Evolutionary conservation across 2,329 filamentous ascomycete genomes (phyloP), one percentile per base, ranked within the genome.

Genomic region (Stachybotrys chlorohalonatus): DNA sequence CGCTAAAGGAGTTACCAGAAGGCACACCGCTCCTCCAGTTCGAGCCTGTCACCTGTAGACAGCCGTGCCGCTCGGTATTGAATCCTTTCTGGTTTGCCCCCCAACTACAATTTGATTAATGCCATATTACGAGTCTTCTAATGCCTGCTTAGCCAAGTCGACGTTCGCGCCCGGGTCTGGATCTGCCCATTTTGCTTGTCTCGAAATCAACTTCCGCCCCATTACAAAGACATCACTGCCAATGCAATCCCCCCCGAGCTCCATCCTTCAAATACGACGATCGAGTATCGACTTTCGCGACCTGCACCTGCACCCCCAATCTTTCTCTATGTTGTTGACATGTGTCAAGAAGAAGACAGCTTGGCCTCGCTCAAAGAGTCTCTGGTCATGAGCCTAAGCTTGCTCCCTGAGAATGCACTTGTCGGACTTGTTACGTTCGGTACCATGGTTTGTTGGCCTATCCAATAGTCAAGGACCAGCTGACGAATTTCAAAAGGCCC

Each of bases 1-100:
- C 93, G 6, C 76, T 96, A 64, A 97, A 97, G 75, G 93, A 96
- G 76, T 95, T 95, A 76, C 84, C 87, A 24, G 88, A 95, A 60
- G 36, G 36, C 36, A 89, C 90, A 30, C 90, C 92, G 54, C 75
- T 96, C 59, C 81, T 99, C 53, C 90, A 95, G 70, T 97, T 97
- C 73, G 93, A 97, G 74, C 94, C 94, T 16, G 90, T 99, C 47
- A 92, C 89, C 58, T 99, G 94, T 85, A 96, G 96, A 75, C 84
- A 89, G 70, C 94, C 94, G 58, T 99, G 94, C 73, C 87, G 92
- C 72, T 93, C 93, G 54, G 91, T 97, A 45, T 79, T 99, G 70
- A 99, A 99, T 70, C 94, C 94, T 49, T 97, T 92, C 79, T 96
- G 93, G 91, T 95, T 80, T 13, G 36, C 13, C 36, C 36, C 36